Percentiles rank a stretch among this genome's conserved stretches.
Conservation (phyloP, 2,329 filamentous ascomycete species). For the Beauveria sp. region DNA sequence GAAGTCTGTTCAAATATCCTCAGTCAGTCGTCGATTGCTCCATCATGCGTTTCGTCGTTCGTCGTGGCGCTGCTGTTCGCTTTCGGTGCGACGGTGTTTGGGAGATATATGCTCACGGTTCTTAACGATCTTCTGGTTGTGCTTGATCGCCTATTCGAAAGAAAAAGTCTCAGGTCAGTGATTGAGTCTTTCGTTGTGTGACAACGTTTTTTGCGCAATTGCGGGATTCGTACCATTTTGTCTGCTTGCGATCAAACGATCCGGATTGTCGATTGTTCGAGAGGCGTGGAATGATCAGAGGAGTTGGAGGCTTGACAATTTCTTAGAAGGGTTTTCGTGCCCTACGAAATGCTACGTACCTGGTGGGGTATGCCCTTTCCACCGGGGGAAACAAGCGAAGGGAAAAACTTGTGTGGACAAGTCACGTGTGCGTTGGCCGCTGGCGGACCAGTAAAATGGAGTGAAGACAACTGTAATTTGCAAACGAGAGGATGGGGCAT, state of each 20-base stretch:
- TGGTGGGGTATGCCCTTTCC: slow-evolving; percentile 21
- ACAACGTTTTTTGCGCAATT: neutral
- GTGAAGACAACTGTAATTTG: too few species aligned
- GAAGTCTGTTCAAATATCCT: slow-evolving; percentile 58
- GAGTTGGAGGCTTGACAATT: slow-evolving; percentile 33
- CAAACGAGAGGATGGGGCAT: neutral
- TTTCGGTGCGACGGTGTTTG: slow-evolving; percentile 19
- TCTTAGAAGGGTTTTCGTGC: slow-evolving; percentile 35
- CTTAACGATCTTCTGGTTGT: slow-evolving; percentile 97
- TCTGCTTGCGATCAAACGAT: slow-evolving; percentile 44
- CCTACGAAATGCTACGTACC: slow-evolving; percentile 29
- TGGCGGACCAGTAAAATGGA: neutral
- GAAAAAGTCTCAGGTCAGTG: slow-evolving; percentile 28
- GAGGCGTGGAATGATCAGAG: slow-evolving; percentile 31
- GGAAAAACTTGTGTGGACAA: slow-evolving; percentile 17
- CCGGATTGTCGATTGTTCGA: slow-evolving; percentile 34
- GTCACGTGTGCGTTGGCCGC: slow-evolving; percentile 14
- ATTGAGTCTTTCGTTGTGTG: slow-evolving; percentile 16
- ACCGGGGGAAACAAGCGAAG: slow-evolving; percentile 10
- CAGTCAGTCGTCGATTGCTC: slow-evolving; percentile 11
- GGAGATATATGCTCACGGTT: slow-evolving; percentile 61
- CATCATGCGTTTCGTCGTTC: slow-evolving; percentile 17
- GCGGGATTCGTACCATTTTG: slow-evolving; percentile 17
- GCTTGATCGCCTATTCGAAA: slow-evolving; percentile 79
- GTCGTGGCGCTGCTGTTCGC: slow-evolving; percentile 14